Conservation (phyloP, 306 rosid species). For the Betula pendula region DNA sequence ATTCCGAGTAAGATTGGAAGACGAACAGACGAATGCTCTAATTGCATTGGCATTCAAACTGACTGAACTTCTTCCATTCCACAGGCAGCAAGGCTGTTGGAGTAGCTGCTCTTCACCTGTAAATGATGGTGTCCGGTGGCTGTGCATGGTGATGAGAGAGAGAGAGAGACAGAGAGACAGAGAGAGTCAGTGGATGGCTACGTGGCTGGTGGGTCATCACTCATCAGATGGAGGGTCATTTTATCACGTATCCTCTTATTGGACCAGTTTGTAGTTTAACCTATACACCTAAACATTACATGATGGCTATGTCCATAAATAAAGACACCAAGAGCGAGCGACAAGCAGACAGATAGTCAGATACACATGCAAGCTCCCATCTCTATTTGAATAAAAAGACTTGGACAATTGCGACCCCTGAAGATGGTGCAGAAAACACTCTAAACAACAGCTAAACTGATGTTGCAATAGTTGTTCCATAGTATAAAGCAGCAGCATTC, state of each 20-base stretch:
- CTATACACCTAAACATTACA: background rate
- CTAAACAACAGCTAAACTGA: slow-evolving; percentile 14
- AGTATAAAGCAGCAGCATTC: background rate
- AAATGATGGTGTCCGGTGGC: background rate
- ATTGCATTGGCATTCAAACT: background rate
- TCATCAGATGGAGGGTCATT: too few species aligned
- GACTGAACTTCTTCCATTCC: background rate
- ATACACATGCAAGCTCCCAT: background rate
- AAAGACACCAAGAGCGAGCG: background rate
- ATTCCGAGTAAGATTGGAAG: too few species aligned
- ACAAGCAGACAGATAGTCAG: background rate
- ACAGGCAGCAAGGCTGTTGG: background rate
- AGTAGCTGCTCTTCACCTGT: background rate
- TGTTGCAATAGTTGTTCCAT: slow-evolving; percentile 20
- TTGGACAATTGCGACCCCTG: background rate
- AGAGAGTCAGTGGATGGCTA: background rate
- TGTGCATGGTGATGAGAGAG: background rate
- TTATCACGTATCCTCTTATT: background rate
- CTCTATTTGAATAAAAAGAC: background rate
- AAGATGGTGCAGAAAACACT: slow-evolving; percentile 8
- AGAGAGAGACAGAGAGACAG: background rate
- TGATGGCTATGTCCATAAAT: background rate
- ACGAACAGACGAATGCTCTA: too few species aligned
- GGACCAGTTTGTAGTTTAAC: background rate
- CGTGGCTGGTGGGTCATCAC: background rate